phyloP scores from a whole-genome alignment of 1,284 basidiomycete genomes.

The Ceraceosorus guamensis region DNA sequence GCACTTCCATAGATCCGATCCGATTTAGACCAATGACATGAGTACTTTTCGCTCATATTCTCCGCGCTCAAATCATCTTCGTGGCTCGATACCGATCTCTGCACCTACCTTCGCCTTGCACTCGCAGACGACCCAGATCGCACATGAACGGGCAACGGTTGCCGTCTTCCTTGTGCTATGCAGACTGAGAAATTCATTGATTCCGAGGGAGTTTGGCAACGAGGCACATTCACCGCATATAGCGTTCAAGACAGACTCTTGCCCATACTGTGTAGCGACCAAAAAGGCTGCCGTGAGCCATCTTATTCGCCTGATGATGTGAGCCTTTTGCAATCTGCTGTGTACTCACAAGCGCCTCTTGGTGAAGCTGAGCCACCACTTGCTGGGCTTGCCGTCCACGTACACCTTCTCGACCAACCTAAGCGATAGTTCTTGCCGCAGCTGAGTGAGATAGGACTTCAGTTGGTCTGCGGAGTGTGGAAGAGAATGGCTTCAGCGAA shows the following conservation, averaged over 20 bases:
- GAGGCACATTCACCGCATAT: no score
- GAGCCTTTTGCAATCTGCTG: not conserved
- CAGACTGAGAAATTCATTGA: no score
- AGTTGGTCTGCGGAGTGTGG: conserved; percentile 61
- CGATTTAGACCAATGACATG: no score
- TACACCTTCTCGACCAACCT: conserved; percentile 84
- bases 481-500: not conserved
- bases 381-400: conserved; percentile 79
- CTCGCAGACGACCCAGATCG: no score
- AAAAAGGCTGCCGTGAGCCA: not conserved
- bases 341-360: conserved; percentile 43
- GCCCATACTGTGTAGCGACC: conserved; percentile 28
- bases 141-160: no score
- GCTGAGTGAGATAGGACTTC: conserved; percentile 83
- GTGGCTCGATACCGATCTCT: no score
- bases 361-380: conserved; percentile 99
- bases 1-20: no score
- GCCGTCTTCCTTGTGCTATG: no score
- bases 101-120: no score
- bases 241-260: conserved; percentile 25
- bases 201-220: no score
- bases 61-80: no score
- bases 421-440: conserved; percentile 79
- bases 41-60: no score
- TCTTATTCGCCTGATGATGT: not conserved